Conservation (phyloP, 2,329 filamentous ascomycete species). For the Bipolaris cookei region DNA sequence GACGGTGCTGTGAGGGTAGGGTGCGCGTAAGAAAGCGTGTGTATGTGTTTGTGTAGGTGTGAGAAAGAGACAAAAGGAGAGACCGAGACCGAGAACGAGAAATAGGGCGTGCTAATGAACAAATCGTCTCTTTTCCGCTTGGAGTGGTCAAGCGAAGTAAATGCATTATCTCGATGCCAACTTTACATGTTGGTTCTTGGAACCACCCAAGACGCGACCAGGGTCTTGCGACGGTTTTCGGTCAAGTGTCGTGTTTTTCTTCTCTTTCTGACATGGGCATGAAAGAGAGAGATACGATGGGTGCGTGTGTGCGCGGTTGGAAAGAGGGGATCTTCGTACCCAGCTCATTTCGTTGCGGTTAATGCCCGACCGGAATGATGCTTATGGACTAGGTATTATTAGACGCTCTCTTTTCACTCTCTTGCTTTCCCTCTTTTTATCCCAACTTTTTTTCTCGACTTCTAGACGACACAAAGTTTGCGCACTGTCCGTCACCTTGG, state of each 20-base stretch:
- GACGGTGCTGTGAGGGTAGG: neutral
- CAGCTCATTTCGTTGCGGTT: constrained; percentile 7
- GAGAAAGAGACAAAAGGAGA: neutral
- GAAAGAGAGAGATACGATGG: neutral
- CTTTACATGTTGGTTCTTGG: too few species aligned
- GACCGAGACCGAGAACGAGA: too few species aligned
- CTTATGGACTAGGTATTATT: constrained; percentile 2
- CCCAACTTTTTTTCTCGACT: neutral
- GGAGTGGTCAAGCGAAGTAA: too few species aligned
- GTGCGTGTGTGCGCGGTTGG: neutral
- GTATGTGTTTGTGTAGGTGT: too few species aligned
- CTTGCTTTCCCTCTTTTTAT: neutral
- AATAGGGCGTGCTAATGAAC: too few species aligned
- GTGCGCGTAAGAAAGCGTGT: too few species aligned
- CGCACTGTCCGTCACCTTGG: neutral
- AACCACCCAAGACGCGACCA: neutral
- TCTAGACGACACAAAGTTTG: neutral
- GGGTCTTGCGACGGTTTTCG: neutral
- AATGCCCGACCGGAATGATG: constrained; percentile 5
- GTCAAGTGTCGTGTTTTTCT: neutral
- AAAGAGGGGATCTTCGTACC: constrained; percentile 4
- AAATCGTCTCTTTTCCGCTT: too few species aligned
- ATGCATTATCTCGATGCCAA: too few species aligned
- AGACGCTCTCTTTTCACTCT: neutral
- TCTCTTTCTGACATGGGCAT: neutral